Percentiles rank a stretch among this genome's conserved stretches.
These are phyloP conservation scores for Termitomyces sp. DNA, from an alignment of 768 basidiomycete genomes.

Conservation along the genomic window DNA sequence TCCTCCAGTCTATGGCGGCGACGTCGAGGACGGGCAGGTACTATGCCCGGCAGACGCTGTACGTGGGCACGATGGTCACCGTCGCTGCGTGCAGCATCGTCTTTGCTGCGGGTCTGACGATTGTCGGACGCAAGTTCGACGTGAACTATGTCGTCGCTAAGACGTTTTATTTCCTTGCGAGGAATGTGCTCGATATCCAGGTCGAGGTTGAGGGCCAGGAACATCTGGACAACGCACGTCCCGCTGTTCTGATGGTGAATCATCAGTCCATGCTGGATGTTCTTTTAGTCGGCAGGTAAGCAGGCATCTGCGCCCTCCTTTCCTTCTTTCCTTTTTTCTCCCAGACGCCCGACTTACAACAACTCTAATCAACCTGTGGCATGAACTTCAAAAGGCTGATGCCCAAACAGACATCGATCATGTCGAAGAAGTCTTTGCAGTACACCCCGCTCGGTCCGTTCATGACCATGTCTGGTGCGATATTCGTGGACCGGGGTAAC, in stretches of 20 bases:
- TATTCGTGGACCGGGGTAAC: slow-evolving; percentile 89
- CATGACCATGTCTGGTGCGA: slow-evolving; percentile 83
- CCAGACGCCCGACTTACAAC: background rate
- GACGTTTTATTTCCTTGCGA: slow-evolving; percentile 69
- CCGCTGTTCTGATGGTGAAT: slow-evolving; percentile 78
- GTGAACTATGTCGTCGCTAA: slow-evolving; percentile 81
- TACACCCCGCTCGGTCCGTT: slow-evolving; percentile 88
- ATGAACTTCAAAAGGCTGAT: slow-evolving; percentile 49
- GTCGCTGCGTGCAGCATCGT: slow-evolving; percentile 70
- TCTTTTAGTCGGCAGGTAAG: slow-evolving; percentile 73
- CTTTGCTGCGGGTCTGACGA: slow-evolving; percentile 57
- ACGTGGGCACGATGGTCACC: slow-evolving; percentile 63
- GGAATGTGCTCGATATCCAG: slow-evolving; percentile 55
- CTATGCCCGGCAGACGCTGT: slow-evolving; percentile 68
- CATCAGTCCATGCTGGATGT: slow-evolving; percentile 95
- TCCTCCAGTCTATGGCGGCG: slow-evolving; percentile 55
- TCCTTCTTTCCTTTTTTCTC: background rate
- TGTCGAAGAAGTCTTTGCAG: slow-evolving; percentile 88
- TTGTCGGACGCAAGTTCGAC: slow-evolving; percentile 67
- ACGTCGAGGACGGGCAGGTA: slow-evolving; percentile 56
- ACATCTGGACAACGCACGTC: slow-evolving; percentile 58
- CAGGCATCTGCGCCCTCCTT: slow-evolving; percentile 4
- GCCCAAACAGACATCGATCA: slow-evolving; percentile 78
- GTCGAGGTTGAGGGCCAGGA: slow-evolving; percentile 86
- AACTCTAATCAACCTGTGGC: background rate